These are phyloP conservation scores for Drechslera avenae DNA, from an alignment of 2,329 filamentous ascomycete genomes.

Conservation along the genomic window DNA sequence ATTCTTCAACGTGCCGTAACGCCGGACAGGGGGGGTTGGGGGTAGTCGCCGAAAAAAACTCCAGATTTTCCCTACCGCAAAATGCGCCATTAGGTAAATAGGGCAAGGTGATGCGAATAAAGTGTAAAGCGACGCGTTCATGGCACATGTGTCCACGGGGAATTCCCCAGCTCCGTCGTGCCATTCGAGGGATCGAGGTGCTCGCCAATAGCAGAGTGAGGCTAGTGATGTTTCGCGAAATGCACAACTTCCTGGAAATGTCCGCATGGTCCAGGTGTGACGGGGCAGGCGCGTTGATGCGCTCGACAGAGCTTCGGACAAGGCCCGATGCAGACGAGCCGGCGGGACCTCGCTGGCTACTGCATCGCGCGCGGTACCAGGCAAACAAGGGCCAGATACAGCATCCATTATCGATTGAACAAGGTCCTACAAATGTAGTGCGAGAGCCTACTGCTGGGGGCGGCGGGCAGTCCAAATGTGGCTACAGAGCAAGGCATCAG, in stretches of 20 bases:
- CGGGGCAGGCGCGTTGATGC: conserved; percentile 6
- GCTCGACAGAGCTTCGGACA: conserved; percentile 4
- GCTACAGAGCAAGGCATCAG: conserved; percentile 46
- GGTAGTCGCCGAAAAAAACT: conserved; percentile 10
- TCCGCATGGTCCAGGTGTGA: conserved; percentile 8
- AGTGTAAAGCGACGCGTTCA: neutral
- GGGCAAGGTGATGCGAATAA: neutral
- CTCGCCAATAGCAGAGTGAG: neutral
- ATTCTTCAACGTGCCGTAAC: conserved; percentile 18
- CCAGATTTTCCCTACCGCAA: conserved; percentile 14
- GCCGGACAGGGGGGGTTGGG: conserved; percentile 14
- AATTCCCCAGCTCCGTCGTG: neutral
- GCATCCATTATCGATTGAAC: conserved; percentile 15
- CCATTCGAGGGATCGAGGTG: neutral
- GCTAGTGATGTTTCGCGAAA: conserved; percentile 9
- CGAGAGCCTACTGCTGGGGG: conserved; percentile 46
- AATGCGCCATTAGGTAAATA: conserved; percentile 14
- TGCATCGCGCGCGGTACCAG: conserved; percentile 18
- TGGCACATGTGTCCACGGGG: neutral
- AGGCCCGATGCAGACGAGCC: conserved; percentile 5
- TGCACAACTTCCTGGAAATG: conserved; percentile 7
- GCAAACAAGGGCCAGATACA: conserved; percentile 16
- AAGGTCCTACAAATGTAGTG: conserved; percentile 21
- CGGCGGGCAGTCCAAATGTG: conserved; percentile 56
- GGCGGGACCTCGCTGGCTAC: conserved; percentile 6